Percentiles rank a stretch among this genome's conserved stretches.
Evolutionary conservation across 148 eudicot genomes (phyloP).

Genomic region (Diospyros lotus): DNA sequence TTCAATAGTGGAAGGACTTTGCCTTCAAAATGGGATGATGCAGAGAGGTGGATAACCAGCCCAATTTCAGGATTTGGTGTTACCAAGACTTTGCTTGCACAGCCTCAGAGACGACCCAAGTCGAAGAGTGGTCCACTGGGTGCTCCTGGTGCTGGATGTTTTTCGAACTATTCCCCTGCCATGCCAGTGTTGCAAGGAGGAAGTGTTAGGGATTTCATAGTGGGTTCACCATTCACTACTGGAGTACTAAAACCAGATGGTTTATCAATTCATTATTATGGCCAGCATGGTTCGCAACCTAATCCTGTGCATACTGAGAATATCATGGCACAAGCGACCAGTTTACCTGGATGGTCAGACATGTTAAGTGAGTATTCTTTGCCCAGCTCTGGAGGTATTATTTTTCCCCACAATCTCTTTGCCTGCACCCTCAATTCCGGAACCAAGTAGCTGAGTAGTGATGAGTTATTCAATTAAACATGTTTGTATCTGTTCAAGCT

Average conservation of each 20-base stretch:
- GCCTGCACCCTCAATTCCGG: neutral
- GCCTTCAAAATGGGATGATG: constrained; percentile 99
- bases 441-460: neutral
- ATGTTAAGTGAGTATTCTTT: constrained; percentile 39
- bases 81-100: constrained; percentile 21
- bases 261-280: constrained; percentile 36
- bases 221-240: constrained; percentile 42
- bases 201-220: constrained; percentile 37
- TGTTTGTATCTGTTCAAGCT: neutral
- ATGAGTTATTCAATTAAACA: neutral
- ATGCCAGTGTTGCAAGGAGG: constrained; percentile 44
- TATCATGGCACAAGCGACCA: constrained; percentile 16
- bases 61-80: constrained; percentile 48
- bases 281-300: constrained; percentile 29
- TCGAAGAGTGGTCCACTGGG: constrained; percentile 93
- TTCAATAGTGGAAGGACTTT: constrained; percentile 71
- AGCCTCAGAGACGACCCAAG: constrained; percentile 46
- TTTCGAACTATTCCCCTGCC: constrained; percentile 57
- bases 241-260: constrained; percentile 49
- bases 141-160: constrained; percentile 34
- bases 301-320: constrained; percentile 24
- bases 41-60: constrained; percentile 96
- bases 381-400: constrained; percentile 51
- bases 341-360: constrained; percentile 55
- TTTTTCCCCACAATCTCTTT: neutral